Evolutionary conservation across 768 basidiomycete species (phyloP), one percentile per base, ranked within the genome.

Genomic region (Astraeus odoratus): DNA sequence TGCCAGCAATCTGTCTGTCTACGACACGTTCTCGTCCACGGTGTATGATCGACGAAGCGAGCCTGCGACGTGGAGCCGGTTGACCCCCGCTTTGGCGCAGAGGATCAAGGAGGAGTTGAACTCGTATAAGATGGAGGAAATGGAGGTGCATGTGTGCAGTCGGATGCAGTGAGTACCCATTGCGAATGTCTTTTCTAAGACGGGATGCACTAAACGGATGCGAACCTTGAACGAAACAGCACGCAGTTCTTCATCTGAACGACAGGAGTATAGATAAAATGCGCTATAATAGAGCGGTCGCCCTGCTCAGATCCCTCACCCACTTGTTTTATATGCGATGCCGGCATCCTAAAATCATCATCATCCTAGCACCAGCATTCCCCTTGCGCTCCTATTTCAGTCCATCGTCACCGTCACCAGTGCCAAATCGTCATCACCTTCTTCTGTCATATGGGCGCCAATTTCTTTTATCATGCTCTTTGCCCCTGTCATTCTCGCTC

Each of bases 101-200:
- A 77, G 85, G 56, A 98, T 99, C 66, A 99, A 99, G 75, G 92
- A 95, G 69, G 91, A 95, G 68, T 73, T 99, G 42, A 99, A 99
- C 67, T 91, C 90, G 45, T 98, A 89, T 69, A 98, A 98, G 75
- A 90, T 97, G 87, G 93, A 95, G 67, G 93, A 97, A 71, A 98
- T 99, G 95, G 91, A 94, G 63, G 93, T 99, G 50, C 95, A 98
- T 67, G 87, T 88, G 55, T 73, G 86, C 40, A 94, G 90, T 67
- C 82, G 90, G 65, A 80, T 88, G 56, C 84, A 96, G 89, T 92
- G 63, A 54, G 89, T 80, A 31, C 40, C 52, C 27, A 51, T 13
- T 20, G 12, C 22, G 37, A 6, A n/a, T n/a, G n/a, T 22, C 13
- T 12, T 4, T 25, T 20, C 4, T 39, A 23, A 15, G 13, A 6